Evolutionary conservation across 257 asterid genomes (phyloP).

Genomic region (Lithospermum erythrorhizon): DNA sequence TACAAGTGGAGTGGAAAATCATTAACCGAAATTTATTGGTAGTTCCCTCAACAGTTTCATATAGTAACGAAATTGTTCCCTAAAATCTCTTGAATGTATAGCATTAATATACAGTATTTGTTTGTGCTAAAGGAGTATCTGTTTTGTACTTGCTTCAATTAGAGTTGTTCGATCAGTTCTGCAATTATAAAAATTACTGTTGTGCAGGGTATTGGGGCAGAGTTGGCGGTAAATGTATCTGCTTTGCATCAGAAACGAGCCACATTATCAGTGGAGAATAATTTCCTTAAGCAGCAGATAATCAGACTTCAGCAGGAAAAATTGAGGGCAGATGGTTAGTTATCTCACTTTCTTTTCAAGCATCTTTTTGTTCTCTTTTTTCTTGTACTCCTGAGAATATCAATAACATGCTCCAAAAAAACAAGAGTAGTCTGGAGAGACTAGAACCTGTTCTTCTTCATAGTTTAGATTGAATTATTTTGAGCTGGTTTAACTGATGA

Average conservation of each 20-base stretch:
- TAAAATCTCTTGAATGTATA: too few species aligned
- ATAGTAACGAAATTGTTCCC: too few species aligned
- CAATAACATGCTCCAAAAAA: too few species aligned
- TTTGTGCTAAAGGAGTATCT: neutral
- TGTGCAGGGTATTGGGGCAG: conserved; percentile 53
- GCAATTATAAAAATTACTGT: conserved; percentile 3
- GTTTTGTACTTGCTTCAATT: neutral
- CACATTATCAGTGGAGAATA: conserved; percentile 57
- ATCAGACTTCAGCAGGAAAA: conserved; percentile 45
- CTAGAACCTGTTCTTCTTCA: too few species aligned
- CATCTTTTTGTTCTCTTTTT: neutral
- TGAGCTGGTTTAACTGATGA: too few species aligned
- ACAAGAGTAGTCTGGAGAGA: neutral
- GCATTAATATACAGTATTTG: too few species aligned
- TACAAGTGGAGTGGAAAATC: too few species aligned
- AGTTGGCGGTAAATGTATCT: conserved; percentile 52
- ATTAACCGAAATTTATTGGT: too few species aligned
- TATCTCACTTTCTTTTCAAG: neutral
- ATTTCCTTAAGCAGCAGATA: conserved; percentile 53
- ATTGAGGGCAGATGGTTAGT: conserved; percentile 51
- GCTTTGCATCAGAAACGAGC: conserved; percentile 42
- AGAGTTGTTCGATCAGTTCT: neutral
- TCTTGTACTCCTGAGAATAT: neutral
- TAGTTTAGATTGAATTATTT: too few species aligned
- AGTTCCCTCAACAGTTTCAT: too few species aligned